These are phyloP conservation scores for Microdochium nivale DNA, from an alignment of 2,329 filamentous ascomycete genomes.

Conservation along the genomic window DNA sequence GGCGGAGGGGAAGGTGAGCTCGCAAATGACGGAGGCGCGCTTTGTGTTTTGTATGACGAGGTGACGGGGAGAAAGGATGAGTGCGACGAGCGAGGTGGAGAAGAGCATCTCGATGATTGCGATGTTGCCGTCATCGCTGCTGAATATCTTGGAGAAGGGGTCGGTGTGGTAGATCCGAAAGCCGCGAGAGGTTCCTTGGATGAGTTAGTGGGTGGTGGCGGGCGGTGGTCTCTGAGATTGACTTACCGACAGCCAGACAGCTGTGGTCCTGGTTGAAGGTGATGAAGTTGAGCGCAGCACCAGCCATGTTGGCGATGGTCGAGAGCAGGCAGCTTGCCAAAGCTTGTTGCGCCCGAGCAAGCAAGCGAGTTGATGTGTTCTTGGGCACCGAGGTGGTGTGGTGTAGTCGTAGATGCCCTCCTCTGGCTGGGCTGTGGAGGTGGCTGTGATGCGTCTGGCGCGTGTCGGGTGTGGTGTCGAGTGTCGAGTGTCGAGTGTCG, in stretches of 20 bases:
- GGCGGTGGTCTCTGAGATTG: background rate
- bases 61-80: constrained; percentile 84
- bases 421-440: too few relatives aligned
- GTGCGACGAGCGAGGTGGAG: constrained; percentile 89
- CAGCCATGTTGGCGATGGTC: constrained; percentile 43
- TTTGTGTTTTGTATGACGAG: constrained; percentile 96
- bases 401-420: too few relatives aligned
- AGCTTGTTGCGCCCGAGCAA: too few relatives aligned
- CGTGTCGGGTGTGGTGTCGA: too few relatives aligned
- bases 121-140: constrained; percentile 90
- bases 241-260: constrained; percentile 85
- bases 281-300: constrained; percentile 84
- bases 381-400: background rate
- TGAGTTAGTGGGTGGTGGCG: background rate
- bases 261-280: constrained; percentile 99
- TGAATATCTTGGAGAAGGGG: constrained; percentile 90
- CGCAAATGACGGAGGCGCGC: constrained; percentile 81
- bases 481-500: too few relatives aligned
- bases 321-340: background rate
- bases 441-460: too few relatives aligned
- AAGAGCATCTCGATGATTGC: constrained; percentile 98
- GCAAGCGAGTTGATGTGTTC: too few relatives aligned
- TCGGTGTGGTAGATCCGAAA: constrained; percentile 97
- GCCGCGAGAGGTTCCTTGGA: constrained; percentile 75
- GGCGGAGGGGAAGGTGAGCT: constrained; percentile 95